These are phyloP conservation scores for Colletotrichum liriopes DNA, from an alignment of 2,329 filamentous ascomycete species.

Conservation along the genomic window DNA sequence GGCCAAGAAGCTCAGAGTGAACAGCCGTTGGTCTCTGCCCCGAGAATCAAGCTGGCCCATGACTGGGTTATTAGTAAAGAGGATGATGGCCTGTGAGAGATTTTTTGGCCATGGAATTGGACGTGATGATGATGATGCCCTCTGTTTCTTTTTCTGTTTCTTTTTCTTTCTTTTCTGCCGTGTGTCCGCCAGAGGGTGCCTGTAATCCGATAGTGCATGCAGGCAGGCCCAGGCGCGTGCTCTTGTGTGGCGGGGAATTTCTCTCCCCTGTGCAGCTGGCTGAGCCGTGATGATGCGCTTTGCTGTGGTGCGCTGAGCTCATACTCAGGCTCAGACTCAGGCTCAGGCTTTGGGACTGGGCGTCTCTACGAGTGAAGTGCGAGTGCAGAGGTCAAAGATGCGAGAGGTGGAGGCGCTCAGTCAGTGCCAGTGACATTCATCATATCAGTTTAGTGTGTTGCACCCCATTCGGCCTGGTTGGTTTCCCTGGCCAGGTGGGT, in stretches of 20 bases:
- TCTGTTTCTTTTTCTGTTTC: not conserved
- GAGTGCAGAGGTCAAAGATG: not conserved
- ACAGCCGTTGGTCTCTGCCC: not conserved
- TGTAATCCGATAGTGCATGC: conserved; percentile 19
- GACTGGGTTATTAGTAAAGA: not conserved
- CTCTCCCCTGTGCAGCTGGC: not conserved
- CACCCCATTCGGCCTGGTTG: not conserved
- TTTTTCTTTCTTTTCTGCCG: not conserved
- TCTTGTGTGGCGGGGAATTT: conserved; percentile 3
- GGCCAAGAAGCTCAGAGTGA: not conserved
- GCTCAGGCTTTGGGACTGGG: not conserved
- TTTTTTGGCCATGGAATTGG: not conserved
- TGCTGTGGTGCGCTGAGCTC: not conserved
- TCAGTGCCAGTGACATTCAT: conserved; percentile 27
- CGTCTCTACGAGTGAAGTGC: not conserved
- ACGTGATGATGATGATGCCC: not conserved
- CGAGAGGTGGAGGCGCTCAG: conserved; percentile 8
- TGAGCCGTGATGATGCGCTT: not conserved
- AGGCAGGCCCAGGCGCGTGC: not conserved
- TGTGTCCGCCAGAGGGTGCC: conserved; percentile 1
- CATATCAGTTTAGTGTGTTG: not conserved
- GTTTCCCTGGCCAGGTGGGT: not conserved
- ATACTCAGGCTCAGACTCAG: too few relatives aligned
- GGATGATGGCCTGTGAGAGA: not conserved
- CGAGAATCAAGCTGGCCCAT: not conserved